Conservation (phyloP, 371 early-diverging fungal genomes). For the Mucor indicus region DNA sequence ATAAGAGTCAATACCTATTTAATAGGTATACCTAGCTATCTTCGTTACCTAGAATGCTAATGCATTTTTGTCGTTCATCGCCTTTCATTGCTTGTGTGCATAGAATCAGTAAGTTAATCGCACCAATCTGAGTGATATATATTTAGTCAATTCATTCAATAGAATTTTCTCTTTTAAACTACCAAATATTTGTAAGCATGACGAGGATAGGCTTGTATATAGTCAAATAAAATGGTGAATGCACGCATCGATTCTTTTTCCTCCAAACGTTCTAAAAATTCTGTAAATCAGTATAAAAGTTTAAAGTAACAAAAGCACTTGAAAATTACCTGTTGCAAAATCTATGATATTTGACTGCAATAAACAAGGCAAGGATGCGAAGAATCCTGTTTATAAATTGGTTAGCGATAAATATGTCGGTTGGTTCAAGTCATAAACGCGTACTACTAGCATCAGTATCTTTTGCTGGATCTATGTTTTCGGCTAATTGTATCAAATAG, state of each 20-base stretch:
- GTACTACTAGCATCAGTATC: conserved; percentile 37
- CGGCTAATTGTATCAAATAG: conserved; percentile 33
- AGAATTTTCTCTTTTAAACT: conserved; percentile 8
- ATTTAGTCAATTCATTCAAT: not conserved
- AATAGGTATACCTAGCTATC: not conserved
- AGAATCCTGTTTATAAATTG: conserved; percentile 26
- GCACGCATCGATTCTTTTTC: conserved; percentile 33
- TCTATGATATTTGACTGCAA: conserved; percentile 43
- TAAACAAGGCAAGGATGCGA: conserved; percentile 39
- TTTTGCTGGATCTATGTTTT: conserved; percentile 36
- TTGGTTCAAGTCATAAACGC: conserved; percentile 12
- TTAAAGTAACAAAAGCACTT: too few species aligned
- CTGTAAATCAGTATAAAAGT: not conserved
- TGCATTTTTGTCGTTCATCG: conserved; percentile 30
- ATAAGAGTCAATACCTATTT: not conserved
- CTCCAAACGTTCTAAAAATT: conserved; percentile 23
- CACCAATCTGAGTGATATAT: conserved; percentile 24
- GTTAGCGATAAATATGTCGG: not conserved
- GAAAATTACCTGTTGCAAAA: conserved; percentile 31
- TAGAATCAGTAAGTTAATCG: conserved; percentile 33
- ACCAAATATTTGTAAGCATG: conserved; percentile 50
- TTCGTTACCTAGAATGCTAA: conserved; percentile 16
- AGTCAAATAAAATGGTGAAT: conserved; percentile 37
- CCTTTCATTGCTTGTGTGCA: conserved; percentile 27
- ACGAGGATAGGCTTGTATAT: conserved; percentile 43